Percentiles rank a stretch among this genome's conserved stretches.
Conservation (phyloP, 805 yeast species). For the Candida insectalens region DNA sequence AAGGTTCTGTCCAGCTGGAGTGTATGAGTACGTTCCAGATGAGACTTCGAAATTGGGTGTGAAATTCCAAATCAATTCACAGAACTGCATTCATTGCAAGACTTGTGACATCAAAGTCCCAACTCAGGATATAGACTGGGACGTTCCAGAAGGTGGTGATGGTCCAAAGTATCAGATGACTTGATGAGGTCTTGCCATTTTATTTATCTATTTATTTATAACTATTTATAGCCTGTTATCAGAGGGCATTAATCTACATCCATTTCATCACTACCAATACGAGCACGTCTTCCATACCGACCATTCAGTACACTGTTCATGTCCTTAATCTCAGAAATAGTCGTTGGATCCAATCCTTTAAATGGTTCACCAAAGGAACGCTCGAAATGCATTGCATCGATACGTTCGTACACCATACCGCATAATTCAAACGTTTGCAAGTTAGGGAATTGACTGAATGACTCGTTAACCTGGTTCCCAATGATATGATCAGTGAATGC, state of each 20-base stretch:
- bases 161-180: slow-evolving; percentile 95
- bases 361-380: slow-evolving; percentile 17
- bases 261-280: no score
- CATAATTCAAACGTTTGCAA: slow-evolving; percentile 22
- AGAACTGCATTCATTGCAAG: slow-evolving; percentile 96
- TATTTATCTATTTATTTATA: background rate
- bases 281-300: no score
- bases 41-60: slow-evolving; percentile 51
- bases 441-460: slow-evolving; percentile 10
- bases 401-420: slow-evolving; percentile 19
- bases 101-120: slow-evolving; percentile 98
- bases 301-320: no score
- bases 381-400: slow-evolving; percentile 6
- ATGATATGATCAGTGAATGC: slow-evolving; percentile 23
- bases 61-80: slow-evolving; percentile 86
- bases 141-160: slow-evolving; percentile 98
- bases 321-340: no score
- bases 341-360: slow-evolving; percentile 15
- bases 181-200: slow-evolving; percentile 5
- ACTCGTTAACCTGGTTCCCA: slow-evolving; percentile 15
- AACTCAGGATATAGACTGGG: slow-evolving; percentile 88
- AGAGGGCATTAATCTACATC: no score
- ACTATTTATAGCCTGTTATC: background rate
- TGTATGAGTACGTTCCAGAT: slow-evolving; percentile 80
- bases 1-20: slow-evolving; percentile 97